Evolutionary conservation across 1,284 basidiomycete species (phyloP).

Genomic region (Meira nashicola): DNA sequence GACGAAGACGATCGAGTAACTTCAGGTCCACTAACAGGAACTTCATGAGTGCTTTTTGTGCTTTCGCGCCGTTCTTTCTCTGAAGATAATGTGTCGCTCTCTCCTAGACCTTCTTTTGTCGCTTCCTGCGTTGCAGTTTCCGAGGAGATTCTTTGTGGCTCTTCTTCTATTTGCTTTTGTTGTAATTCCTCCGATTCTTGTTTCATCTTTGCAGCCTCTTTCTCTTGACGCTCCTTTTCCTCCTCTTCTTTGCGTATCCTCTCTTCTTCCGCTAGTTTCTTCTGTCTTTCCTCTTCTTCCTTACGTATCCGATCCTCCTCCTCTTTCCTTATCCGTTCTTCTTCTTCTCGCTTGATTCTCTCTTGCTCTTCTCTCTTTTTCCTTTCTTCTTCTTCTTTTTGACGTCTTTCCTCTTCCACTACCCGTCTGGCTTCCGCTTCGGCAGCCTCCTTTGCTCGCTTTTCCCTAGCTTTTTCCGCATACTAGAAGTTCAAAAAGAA

Average conservation of each 20-base stretch:
- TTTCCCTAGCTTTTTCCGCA: slow-evolving; percentile 7
- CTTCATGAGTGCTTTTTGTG: neutral
- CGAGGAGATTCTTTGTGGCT: neutral
- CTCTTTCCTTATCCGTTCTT: slow-evolving; percentile 9
- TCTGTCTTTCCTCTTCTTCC: slow-evolving; percentile 10
- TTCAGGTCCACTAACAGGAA: neutral
- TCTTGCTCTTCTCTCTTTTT: slow-evolving; percentile 17
- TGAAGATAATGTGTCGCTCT: neutral
- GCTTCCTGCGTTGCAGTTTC: neutral
- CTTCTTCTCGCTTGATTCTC: slow-evolving; percentile 9
- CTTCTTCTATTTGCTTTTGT: slow-evolving; percentile 1
- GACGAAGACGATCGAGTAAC: neutral
- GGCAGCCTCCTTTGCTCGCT: slow-evolving; percentile 12
- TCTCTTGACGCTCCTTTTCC: neutral
- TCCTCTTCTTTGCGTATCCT: neutral
- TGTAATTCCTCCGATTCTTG: slow-evolving; percentile 5
- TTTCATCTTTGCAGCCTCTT: slow-evolving; percentile 10
- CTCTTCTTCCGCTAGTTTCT: slow-evolving; percentile 5
- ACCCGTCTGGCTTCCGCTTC: slow-evolving; percentile 11
- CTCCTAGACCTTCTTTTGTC: neutral
- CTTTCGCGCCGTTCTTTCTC: neutral
- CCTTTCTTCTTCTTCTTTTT: slow-evolving; percentile 13
- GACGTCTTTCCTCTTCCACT: slow-evolving; percentile 12
- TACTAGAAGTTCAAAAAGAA: neutral
- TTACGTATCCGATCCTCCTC: slow-evolving; percentile 4